These are phyloP conservation scores for Leucocoprinus sp. DNA, from an alignment of 768 basidiomycete genomes.

Conservation along the genomic window DNA sequence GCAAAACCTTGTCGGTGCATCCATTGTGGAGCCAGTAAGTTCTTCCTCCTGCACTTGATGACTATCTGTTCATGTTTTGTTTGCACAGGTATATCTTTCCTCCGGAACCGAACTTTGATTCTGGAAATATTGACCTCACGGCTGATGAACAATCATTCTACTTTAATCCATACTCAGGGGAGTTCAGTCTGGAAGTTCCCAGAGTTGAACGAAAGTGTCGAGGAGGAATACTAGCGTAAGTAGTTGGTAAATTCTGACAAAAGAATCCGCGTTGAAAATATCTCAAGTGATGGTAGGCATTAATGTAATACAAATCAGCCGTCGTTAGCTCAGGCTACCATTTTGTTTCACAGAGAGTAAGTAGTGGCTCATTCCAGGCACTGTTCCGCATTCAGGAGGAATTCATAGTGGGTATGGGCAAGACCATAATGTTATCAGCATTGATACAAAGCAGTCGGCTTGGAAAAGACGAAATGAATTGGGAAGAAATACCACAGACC, in stretches of 20 bases:
- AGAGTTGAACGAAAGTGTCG: constrained; percentile 65
- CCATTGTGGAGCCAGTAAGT: constrained; percentile 90
- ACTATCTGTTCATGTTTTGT: constrained; percentile 10
- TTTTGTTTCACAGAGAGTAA: constrained; percentile 37
- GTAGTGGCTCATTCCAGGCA: constrained; percentile 15
- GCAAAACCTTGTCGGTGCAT: constrained; percentile 71
- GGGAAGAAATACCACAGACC: constrained; percentile 18
- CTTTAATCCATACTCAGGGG: constrained; percentile 88
- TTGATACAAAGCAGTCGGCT: constrained; percentile 75
- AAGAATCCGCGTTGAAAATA: constrained; percentile 8
- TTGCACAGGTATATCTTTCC: constrained; percentile 79
- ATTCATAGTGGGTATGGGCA: constrained; percentile 83
- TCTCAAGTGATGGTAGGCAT: constrained; percentile 32
- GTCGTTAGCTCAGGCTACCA: neutral
- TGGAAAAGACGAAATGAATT: constrained; percentile 29
- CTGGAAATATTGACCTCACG: constrained; percentile 68
- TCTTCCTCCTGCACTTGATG: constrained; percentile 1
- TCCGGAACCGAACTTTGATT: constrained; percentile 38
- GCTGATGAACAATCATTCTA: constrained; percentile 75
- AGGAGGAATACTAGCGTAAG: constrained; percentile 89
- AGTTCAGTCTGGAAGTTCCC: constrained; percentile 80
- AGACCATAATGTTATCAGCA: constrained; percentile 89
- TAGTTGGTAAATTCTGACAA: neutral
- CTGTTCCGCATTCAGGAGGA: neutral
- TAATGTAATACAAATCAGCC: neutral